These are phyloP conservation scores for Fonsecaea multimorphosa DNA, from an alignment of 2,329 filamentous ascomycete genomes.

Conservation along the genomic window DNA sequence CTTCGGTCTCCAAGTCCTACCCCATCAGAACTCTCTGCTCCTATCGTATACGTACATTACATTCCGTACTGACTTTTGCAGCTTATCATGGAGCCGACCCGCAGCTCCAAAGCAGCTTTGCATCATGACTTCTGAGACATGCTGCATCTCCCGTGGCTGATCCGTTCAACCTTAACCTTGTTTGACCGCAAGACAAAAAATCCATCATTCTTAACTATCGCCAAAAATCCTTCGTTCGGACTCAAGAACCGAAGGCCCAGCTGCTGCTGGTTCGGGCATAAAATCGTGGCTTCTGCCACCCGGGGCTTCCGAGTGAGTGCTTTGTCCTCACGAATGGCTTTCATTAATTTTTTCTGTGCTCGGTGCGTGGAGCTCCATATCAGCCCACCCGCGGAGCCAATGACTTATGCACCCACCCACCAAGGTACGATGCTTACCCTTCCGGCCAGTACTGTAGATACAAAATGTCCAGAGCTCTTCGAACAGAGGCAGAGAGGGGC, in stretches of 20 bases:
- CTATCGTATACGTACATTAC: neutral
- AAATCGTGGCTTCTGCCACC: conserved; percentile 1
- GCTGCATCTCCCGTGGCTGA: conserved; percentile 26
- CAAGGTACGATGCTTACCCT: neutral
- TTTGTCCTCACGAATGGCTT: neutral
- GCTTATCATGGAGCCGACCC: conserved; percentile 33
- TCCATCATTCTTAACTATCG: neutral
- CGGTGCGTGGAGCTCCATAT: neutral
- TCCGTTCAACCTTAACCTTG: conserved; percentile 30
- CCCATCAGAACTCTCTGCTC: conserved; percentile 3
- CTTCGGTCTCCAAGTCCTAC: neutral
- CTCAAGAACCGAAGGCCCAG: neutral
- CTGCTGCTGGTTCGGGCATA: conserved; percentile 1
- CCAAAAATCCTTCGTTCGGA: conserved; percentile 4
- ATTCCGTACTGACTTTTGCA: conserved; percentile 2
- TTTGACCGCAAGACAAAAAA: conserved; percentile 1
- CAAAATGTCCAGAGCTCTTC: neutral
- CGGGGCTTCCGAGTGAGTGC: conserved; percentile 11
- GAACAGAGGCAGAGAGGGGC: no score
- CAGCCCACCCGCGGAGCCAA: neutral
- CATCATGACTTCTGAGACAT: conserved; percentile 38
- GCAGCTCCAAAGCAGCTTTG: conserved; percentile 19
- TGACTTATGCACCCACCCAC: neutral
- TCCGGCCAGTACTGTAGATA: neutral
- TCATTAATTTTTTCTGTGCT: conserved; percentile 2